Evolutionary conservation across 2,329 filamentous ascomycete genomes (phyloP), one percentile per base, ranked within the genome.

Genomic region (Cladosporium oxysporum): DNA sequence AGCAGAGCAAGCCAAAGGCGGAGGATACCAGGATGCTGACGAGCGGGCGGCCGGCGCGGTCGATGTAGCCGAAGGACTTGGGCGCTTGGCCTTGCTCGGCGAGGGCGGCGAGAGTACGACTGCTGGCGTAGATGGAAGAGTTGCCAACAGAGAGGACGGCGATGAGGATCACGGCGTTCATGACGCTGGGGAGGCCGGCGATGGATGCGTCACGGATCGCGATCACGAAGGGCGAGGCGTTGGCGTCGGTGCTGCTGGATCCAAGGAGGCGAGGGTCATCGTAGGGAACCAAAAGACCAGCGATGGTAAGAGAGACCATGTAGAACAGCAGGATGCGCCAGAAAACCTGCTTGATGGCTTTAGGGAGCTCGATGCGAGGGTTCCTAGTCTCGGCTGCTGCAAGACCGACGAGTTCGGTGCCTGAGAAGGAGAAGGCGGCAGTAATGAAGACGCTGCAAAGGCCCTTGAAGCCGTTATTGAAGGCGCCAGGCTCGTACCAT

Each of bases 21-120:
- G 86, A 86, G 50, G 88, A 82, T 21, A 74, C 73, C 23, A 68
- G 66, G n/a, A 70, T 67, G 28, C 71, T 55, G 8, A 83, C 66
- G 71, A 82, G 1, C 92, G 93, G 79, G 96, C 93, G 70, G 96
- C 88, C 77, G 95, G 96, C 60, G 87, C 87, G 83, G 73, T 89
- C 87, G 68, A 89, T 83, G 71, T 87, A 86, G 35, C 82, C 79
- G 37, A 88, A 79, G 69, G 85, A 79, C 66, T 76, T 80, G 29
- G 86, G 86, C 0, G 82, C 86, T 69, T 81, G 79, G 52, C 77
- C 72, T 77, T 94, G 91, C 47, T 69, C 92, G 0, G 92, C 92
- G 1, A 97, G 85, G 3, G 93, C 92, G 28, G 92, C 91, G 11
- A 97, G 86, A 3, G 93, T 97, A 72, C 93, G 89, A 2, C 91